Conservation (phyloP, 2,329 filamentous ascomycete species). For the Ophiostoma montium region DNA sequence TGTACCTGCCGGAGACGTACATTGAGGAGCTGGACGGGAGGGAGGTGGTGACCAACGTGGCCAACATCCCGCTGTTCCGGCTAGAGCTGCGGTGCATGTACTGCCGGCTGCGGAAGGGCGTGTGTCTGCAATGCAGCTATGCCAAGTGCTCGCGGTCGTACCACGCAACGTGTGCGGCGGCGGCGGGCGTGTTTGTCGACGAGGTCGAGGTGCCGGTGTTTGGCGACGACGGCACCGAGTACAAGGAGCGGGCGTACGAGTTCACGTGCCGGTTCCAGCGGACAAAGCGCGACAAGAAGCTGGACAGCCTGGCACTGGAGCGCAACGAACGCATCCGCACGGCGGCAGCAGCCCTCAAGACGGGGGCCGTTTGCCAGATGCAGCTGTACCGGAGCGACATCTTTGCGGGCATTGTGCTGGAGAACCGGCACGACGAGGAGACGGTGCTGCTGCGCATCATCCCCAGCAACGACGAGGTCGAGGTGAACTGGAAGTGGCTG, state of each 20-base stretch:
- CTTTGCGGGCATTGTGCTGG: constrained; percentile 75
- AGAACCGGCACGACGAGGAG: constrained; percentile 66
- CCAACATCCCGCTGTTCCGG: constrained; percentile 72
- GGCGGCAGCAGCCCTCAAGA: constrained; percentile 52
- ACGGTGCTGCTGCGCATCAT: constrained; percentile 68
- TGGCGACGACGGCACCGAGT: constrained; percentile 80
- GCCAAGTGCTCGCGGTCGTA: constrained; percentile 91
- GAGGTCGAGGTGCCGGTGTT: constrained; percentile 76
- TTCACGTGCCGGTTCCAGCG: constrained; percentile 93
- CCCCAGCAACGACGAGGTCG: constrained; percentile 62
- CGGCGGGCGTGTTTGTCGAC: constrained; percentile 85
- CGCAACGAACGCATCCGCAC: constrained; percentile 52
- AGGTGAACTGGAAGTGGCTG: constrained; percentile 77
- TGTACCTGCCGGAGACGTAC: constrained; percentile 85
- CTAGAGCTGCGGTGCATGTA: constrained; percentile 88
- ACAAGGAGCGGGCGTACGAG: constrained; percentile 81
- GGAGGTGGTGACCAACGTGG: constrained; percentile 64
- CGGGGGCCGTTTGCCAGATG: constrained; percentile 70
- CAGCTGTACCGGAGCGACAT: constrained; percentile 77
- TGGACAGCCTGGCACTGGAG: constrained; percentile 55
- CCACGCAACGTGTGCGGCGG: constrained; percentile 85
- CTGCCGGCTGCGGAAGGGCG: constrained; percentile 87
- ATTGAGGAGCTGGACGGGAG: constrained; percentile 57
- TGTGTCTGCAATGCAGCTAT: constrained; percentile 90
- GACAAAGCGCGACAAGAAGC: constrained; percentile 67